These are phyloP conservation scores for Phytophthora hibernalis DNA, from an alignment of 352 stramenopile genomes.

Conservation along the genomic window DNA sequence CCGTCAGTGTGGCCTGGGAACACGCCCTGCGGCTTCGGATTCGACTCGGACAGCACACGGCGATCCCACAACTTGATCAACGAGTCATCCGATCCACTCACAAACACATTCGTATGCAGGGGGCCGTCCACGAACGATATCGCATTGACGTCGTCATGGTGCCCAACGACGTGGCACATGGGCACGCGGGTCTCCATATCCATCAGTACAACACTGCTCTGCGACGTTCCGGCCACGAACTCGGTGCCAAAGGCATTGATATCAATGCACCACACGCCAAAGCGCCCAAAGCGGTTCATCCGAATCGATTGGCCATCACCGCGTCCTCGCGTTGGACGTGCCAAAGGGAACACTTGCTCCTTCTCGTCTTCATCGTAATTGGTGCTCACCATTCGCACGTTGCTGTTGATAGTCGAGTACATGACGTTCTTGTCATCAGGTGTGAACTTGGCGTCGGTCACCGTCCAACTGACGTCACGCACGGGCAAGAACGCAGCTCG, in stretches of 20 bases:
- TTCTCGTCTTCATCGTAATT: constrained; percentile 61
- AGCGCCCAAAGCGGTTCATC: constrained; percentile 52
- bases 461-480: constrained; percentile 82
- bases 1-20: constrained; percentile 88
- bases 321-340: constrained; percentile 29
- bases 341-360: constrained; percentile 58
- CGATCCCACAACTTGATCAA: constrained; percentile 90
- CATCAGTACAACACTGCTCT: constrained; percentile 80
- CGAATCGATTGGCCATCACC: constrained; percentile 15
- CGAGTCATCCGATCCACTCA: constrained; percentile 84
- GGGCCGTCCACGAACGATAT: constrained; percentile 86
- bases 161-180: constrained; percentile 73
- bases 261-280: constrained; percentile 83
- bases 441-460: constrained; percentile 87
- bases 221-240: constrained; percentile 82
- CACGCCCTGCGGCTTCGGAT: constrained; percentile 77
- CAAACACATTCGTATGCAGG: constrained; percentile 86
- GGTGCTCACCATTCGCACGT: constrained; percentile 81
- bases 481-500: constrained; percentile 56
- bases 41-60: constrained; percentile 76
- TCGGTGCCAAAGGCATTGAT: constrained; percentile 80
- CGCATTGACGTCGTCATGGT: constrained; percentile 84
- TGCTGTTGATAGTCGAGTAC: constrained; percentile 86
- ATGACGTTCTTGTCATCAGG: constrained; percentile 73
- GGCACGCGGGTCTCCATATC: constrained; percentile 79